Evolutionary conservation across 2,329 filamentous ascomycete species (phyloP).

Genomic region (Elsinoe batatas): DNA sequence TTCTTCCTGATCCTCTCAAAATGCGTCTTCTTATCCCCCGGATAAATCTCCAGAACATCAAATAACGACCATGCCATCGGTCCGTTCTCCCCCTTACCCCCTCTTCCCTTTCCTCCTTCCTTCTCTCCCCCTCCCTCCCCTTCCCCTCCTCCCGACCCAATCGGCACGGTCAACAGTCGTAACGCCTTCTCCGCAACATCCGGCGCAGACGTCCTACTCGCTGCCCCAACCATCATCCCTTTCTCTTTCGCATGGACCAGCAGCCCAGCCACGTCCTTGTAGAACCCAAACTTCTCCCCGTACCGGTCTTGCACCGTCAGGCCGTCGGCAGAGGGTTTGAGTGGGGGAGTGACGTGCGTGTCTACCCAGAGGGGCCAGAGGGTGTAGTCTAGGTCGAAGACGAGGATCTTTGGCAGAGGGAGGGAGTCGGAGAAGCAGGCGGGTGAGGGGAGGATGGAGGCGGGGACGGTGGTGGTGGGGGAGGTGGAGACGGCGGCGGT

Average conservation of each 20-base stretch:
- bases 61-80: conserved; percentile 41
- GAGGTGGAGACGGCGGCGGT: not conserved
- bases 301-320: conserved; percentile 43
- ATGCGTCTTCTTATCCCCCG: conserved; percentile 74
- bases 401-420: conserved; percentile 71
- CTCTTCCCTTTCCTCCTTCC: not conserved
- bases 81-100: conserved; percentile 1
- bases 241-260: conserved; percentile 39
- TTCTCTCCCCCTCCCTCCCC: conserved; percentile 40
- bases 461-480: conserved; percentile 19
- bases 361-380: conserved; percentile 99
- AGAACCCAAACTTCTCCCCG: conserved; percentile 39
- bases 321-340: conserved; percentile 43
- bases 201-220: conserved; percentile 71
- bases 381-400: conserved; percentile 96
- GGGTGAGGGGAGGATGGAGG: conserved; percentile 34
- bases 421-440: conserved; percentile 54
- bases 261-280: conserved; percentile 35
- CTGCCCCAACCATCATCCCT: conserved; percentile 56
- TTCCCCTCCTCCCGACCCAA: conserved; percentile 40
- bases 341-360: conserved; percentile 71
- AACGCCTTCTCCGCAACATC: conserved; percentile 74
- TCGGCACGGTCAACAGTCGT: conserved; percentile 55
- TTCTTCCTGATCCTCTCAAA: conserved; percentile 63
- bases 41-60: conserved; percentile 53